Percentiles rank a stretch among this genome's conserved stretches.
Conservation (phyloP, 2,329 filamentous ascomycete genomes). For the Rhexocercosporidium sp. region DNA sequence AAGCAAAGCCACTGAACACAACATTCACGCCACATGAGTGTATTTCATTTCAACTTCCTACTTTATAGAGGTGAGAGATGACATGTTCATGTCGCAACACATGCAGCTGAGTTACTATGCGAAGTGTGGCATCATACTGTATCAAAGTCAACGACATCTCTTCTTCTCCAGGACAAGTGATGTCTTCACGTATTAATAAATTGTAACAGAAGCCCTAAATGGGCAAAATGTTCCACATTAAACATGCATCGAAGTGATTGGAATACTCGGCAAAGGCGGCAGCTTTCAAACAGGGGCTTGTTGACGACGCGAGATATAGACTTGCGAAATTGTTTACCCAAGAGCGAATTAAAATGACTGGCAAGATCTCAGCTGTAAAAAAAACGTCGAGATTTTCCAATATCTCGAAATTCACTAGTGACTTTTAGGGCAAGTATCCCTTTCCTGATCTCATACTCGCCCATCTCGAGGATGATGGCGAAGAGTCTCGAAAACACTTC, state of each 20-base stretch:
- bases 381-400: slow-evolving; percentile 67
- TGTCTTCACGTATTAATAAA: background rate
- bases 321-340: slow-evolving; percentile 56
- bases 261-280: background rate
- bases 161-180: background rate
- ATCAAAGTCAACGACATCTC: background rate
- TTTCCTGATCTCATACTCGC: slow-evolving; percentile 55
- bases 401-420: slow-evolving; percentile 60
- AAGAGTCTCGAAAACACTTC: slow-evolving; percentile 51
- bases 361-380: slow-evolving; percentile 28
- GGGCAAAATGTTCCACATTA: background rate
- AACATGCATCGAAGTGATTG: background rate
- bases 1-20: background rate
- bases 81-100: slow-evolving; percentile 14
- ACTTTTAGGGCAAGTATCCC: slow-evolving; percentile 47
- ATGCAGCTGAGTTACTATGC: background rate
- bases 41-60: no score
- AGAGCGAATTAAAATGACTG: slow-evolving; percentile 63
- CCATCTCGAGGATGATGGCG: slow-evolving; percentile 59
- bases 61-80: slow-evolving; percentile 39
- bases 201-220: background rate
- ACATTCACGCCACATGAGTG: background rate
- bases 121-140: background rate
- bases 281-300: background rate
- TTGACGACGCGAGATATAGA: slow-evolving; percentile 57